A percentile compares a stretch with the other conserved stretches of the same genome.
These are phyloP conservation scores for Kwoniella sp. DNA, from an alignment of 768 basidiomycete species.

Conservation along the genomic window DNA sequence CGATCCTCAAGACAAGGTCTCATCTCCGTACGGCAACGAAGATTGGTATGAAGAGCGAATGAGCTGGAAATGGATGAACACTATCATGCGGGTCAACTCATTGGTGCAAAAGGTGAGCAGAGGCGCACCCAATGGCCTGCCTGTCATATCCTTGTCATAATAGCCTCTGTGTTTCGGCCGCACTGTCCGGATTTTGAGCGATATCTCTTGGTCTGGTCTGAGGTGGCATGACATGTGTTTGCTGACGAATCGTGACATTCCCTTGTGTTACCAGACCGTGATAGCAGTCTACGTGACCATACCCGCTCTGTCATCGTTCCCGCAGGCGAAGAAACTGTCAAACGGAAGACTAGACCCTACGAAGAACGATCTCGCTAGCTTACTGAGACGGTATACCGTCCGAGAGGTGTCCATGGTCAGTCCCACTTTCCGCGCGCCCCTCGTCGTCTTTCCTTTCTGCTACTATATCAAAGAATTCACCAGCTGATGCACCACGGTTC, in stretches of 20 bases:
- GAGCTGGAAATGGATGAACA: constrained; percentile 94
- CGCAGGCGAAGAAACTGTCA: constrained; percentile 53
- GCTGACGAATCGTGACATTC: too few species aligned
- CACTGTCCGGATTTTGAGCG: neutral
- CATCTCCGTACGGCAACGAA: constrained; percentile 70
- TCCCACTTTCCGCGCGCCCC: too few species aligned
- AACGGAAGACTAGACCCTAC: constrained; percentile 31
- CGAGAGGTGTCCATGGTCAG: constrained; percentile 66
- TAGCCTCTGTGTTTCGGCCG: too few species aligned
- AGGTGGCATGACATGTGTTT: too few species aligned
- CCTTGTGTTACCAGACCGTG: constrained; percentile 73
- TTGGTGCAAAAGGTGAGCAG: constrained; percentile 89
- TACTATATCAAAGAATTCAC: neutral
- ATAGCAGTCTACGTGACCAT: constrained; percentile 90
- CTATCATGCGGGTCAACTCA: constrained; percentile 92
- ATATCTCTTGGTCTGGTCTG: neutral
- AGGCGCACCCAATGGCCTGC: neutral
- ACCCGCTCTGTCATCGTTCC: constrained; percentile 63
- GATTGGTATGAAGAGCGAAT: constrained; percentile 63
- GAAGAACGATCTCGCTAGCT: constrained; percentile 62
- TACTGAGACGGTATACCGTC: constrained; percentile 71
- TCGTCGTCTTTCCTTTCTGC: neutral
- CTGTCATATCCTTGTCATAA: neutral
- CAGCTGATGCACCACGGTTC: neutral
- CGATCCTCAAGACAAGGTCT: constrained; percentile 70